phyloP scores from a whole-genome alignment of 768 basidiomycete species.

The Xerocomellus intermedius region DNA sequence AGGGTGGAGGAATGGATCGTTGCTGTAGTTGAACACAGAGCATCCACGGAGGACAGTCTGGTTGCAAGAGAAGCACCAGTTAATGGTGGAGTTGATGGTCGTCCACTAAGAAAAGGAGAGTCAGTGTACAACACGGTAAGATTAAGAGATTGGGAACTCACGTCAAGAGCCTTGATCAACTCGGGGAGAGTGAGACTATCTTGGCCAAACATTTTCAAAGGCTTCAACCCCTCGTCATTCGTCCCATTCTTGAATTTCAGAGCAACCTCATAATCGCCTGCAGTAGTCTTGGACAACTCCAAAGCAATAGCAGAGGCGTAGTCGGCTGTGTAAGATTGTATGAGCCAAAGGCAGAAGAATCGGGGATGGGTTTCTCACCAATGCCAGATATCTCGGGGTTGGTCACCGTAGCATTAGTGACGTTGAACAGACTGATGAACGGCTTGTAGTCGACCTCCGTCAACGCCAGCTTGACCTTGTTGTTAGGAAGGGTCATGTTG shows the following conservation, averaged over 20 bases:
- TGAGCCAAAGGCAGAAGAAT: not conserved
- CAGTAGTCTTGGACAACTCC: slow-evolving; percentile 60
- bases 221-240: slow-evolving; percentile 46
- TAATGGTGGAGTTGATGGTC: slow-evolving; percentile 30
- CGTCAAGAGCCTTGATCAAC: slow-evolving; percentile 20
- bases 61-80: slow-evolving; percentile 37
- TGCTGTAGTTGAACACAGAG: slow-evolving; percentile 30
- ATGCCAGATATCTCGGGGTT: slow-evolving; percentile 63
- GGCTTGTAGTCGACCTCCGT: slow-evolving; percentile 84
- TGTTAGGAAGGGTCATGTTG: slow-evolving; percentile 69
- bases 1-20: slow-evolving; percentile 28
- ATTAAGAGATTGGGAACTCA: not conserved
- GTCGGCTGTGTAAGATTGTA: slow-evolving; percentile 47
- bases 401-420: slow-evolving; percentile 59
- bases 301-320: slow-evolving; percentile 71
- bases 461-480: slow-evolving; percentile 74
- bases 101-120: slow-evolving; percentile 16
- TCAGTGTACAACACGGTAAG: not conserved
- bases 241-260: slow-evolving; percentile 86
- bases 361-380: slow-evolving; percentile 41
- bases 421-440: slow-evolving; percentile 82
- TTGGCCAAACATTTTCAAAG: slow-evolving; percentile 65
- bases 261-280: slow-evolving; percentile 69
- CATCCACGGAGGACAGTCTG: slow-evolving; percentile 32
- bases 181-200: slow-evolving; percentile 21